These are phyloP conservation scores for Podospora australis DNA, from an alignment of 495 filamentous ascomycete genomes.

Conservation along the genomic window DNA sequence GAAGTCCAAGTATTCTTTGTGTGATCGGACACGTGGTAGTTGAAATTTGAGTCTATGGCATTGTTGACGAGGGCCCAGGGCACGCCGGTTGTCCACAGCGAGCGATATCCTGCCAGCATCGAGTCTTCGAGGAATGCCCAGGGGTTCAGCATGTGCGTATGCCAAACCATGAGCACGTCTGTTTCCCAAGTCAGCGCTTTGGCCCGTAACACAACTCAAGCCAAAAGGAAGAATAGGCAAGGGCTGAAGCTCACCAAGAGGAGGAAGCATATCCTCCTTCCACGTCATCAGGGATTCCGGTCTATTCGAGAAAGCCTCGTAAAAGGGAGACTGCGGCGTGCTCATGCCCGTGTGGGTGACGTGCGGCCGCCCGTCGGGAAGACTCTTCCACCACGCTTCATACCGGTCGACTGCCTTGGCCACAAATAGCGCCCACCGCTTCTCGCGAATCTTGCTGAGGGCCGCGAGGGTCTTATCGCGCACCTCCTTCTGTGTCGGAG, in stretches of 20 bases:
- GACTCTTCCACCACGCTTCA: slow-evolving; percentile 58
- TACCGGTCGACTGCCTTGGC: slow-evolving; percentile 70
- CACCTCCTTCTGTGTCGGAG: slow-evolving; percentile 9
- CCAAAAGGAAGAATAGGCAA: too few relatives aligned
- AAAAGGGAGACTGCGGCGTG: too few relatives aligned
- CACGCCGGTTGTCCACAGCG: slow-evolving; percentile 59
- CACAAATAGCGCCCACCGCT: slow-evolving; percentile 74
- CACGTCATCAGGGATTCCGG: too few relatives aligned
- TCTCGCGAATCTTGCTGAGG: slow-evolving; percentile 58
- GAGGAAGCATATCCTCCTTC: slow-evolving; percentile 30
- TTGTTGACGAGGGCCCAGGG: slow-evolving; percentile 62
- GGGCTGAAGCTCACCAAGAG: slow-evolving; percentile 36
- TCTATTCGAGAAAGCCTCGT: too few relatives aligned
- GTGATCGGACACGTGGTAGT: slow-evolving; percentile 47
- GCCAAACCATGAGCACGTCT: slow-evolving; percentile 91
- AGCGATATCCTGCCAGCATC: slow-evolving; percentile 51
- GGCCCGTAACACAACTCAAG: background rate
- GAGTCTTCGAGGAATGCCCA: slow-evolving; percentile 73
- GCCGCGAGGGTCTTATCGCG: slow-evolving; percentile 24
- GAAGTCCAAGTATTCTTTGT: slow-evolving; percentile 43
- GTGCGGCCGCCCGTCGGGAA: slow-evolving; percentile 20
- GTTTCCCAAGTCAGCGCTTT: slow-evolving; percentile 3
- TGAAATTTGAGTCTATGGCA: slow-evolving; percentile 61
- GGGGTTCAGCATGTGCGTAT: slow-evolving; percentile 80
- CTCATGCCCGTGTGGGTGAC: too few relatives aligned